Evolutionary conservation across 2,329 filamentous ascomycete species (phyloP).

Genomic region (Pseudopyrenochaeta lycopersici): DNA sequence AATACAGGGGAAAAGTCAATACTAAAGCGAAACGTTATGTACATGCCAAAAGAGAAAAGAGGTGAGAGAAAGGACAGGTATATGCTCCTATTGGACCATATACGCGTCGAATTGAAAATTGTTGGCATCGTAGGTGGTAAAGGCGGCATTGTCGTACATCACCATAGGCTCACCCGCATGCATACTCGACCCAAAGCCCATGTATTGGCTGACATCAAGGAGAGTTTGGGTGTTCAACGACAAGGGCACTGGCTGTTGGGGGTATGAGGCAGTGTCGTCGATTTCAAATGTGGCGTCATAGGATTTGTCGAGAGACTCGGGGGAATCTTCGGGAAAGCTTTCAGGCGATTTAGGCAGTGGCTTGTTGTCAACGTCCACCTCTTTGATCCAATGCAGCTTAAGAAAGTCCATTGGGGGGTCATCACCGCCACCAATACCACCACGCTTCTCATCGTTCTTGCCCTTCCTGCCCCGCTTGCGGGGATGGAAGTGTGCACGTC

Average conservation of each 20-base stretch:
- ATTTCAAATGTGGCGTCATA: conserved; percentile 18
- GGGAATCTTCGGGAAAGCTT: conserved; percentile 31
- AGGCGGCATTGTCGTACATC: conserved; percentile 25
- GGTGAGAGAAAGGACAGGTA: conserved; percentile 2
- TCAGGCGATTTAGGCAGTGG: conserved; percentile 24
- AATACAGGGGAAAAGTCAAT: conserved; percentile 25
- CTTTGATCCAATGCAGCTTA: conserved; percentile 67
- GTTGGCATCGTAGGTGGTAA: conserved; percentile 27
- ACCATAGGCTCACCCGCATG: conserved; percentile 29
- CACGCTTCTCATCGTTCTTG: conserved; percentile 67
- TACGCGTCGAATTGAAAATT: conserved; percentile 43
- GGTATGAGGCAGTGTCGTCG: conserved; percentile 13
- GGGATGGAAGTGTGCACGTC: conserved; percentile 86
- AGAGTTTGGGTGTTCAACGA: conserved; percentile 15
- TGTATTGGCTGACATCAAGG: conserved; percentile 24
- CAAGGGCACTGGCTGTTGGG: conserved; percentile 15
- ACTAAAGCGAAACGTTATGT: conserved; percentile 16
- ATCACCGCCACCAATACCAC: conserved; percentile 70
- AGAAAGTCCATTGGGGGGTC: conserved; percentile 68
- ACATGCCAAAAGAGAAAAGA: conserved; percentile 8
- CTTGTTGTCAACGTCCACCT: conserved; percentile 59
- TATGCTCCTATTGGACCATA: conserved; percentile 15
- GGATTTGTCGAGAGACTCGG: conserved; percentile 11
- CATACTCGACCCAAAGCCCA: conserved; percentile 33
- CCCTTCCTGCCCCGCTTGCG: conserved; percentile 66